Conservation (phyloP, 306 rosid species). For the Glycine tomentella region DNA sequence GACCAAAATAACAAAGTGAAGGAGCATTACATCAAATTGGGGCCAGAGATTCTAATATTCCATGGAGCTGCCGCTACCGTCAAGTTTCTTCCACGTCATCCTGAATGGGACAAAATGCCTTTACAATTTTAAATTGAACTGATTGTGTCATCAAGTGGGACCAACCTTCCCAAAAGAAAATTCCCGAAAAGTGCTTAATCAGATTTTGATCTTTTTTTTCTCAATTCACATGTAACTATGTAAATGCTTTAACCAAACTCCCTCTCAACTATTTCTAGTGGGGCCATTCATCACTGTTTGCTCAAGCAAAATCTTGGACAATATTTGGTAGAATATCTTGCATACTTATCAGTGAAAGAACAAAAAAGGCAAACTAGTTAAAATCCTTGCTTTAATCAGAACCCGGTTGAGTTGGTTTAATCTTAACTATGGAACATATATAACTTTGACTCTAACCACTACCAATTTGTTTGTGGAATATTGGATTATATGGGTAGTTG, state of each 20-base stretch:
- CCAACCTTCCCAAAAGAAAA: conserved; percentile 41
- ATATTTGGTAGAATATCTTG: conserved; percentile 47
- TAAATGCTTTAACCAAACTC: conserved; percentile 8
- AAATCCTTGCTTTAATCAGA: conserved; percentile 44
- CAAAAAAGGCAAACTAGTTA: neutral
- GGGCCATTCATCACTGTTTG: conserved; percentile 42
- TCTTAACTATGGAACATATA: neutral
- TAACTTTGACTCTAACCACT: conserved; percentile 16
- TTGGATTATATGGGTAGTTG: conserved; percentile 7
- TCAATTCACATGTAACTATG: conserved; percentile 32
- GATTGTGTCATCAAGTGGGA: conserved; percentile 54
- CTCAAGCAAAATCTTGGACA: conserved; percentile 25
- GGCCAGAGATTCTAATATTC: conserved; percentile 25
- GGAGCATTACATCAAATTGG: neutral
- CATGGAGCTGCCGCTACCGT: conserved; percentile 33
- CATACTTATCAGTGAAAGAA: conserved; percentile 42
- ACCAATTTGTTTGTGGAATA: neutral
- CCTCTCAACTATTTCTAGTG: conserved; percentile 22
- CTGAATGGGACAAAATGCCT: conserved; percentile 65
- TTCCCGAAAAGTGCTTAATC: conserved; percentile 50
- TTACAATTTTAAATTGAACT: conserved; percentile 38
- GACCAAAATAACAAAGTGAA: neutral
- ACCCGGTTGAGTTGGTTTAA: neutral
- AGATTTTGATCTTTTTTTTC: conserved; percentile 33
- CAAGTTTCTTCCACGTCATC: conserved; percentile 57